Evolutionary conservation across 2,329 filamentous ascomycete species (phyloP).

Genomic region (Pseudogymnoascus verrucosus): DNA sequence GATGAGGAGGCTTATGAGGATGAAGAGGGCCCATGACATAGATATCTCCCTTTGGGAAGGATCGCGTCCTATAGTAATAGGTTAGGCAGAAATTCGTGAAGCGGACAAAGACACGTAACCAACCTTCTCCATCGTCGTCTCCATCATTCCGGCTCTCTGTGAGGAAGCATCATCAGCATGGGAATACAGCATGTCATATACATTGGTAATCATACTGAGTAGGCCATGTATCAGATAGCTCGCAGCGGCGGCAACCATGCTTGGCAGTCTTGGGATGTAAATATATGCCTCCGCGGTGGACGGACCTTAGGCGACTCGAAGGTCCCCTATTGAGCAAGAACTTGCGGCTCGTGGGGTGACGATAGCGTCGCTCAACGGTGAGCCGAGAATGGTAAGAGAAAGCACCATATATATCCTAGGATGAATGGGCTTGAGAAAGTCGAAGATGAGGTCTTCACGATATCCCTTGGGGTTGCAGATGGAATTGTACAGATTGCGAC

Average conservation of each 20-base stretch:
- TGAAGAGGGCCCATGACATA: constrained; percentile 95
- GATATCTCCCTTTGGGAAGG: constrained; percentile 88
- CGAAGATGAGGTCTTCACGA: constrained; percentile 6
- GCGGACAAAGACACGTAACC: neutral
- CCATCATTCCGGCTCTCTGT: constrained; percentile 25
- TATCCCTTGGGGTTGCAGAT: constrained; percentile 6
- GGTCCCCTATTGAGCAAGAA: constrained; percentile 6
- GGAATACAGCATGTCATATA: neutral
- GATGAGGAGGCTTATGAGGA: constrained; percentile 89
- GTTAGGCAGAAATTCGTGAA: constrained; percentile 17
- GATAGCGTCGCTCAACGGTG: constrained; percentile 24
- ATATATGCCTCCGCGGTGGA: neutral
- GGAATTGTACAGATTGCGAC: constrained; percentile 8
- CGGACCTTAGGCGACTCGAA: constrained; percentile 2
- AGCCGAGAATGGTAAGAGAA: constrained; percentile 21
- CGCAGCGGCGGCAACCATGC: constrained; percentile 9
- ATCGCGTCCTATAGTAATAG: constrained; percentile 52
- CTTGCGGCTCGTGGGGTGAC: constrained; percentile 7
- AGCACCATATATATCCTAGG: constrained; percentile 27
- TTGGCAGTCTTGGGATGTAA: constrained; percentile 8
- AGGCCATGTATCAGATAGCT: neutral
- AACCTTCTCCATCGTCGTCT: constrained; percentile 22
- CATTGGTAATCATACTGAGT: neutral
- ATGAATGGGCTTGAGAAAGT: constrained; percentile 8
- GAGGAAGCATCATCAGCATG: constrained; percentile 16